Evolutionary conservation across 2,329 filamentous ascomycete genomes (phyloP).

Genomic region (Tolypocladium nubicola): DNA sequence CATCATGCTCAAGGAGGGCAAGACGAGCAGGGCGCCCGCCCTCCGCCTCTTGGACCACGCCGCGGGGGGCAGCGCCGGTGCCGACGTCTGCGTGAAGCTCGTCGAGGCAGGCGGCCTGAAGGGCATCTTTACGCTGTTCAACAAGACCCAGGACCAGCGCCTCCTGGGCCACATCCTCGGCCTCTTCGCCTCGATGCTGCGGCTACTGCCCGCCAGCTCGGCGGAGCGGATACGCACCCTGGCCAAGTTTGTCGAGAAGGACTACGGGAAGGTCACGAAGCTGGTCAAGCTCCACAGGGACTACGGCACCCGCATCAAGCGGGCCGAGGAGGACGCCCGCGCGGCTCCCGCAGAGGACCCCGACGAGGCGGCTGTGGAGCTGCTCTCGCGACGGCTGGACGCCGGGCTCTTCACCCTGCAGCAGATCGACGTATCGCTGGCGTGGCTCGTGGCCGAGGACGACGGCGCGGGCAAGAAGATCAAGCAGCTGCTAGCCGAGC

Average conservation of each 20-base stretch:
- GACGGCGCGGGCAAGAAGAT: slow-evolving; percentile 60
- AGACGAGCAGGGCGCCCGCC: slow-evolving; percentile 67
- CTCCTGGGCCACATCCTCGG: slow-evolving; percentile 72
- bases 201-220: slow-evolving; percentile 67
- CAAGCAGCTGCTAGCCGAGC: slow-evolving; percentile 50
- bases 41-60: slow-evolving; percentile 81
- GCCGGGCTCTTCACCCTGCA: slow-evolving; percentile 78
- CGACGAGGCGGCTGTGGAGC: slow-evolving; percentile 56
- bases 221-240: slow-evolving; percentile 70
- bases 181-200: slow-evolving; percentile 74
- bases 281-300: slow-evolving; percentile 62
- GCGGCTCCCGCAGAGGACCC: slow-evolving; percentile 10
- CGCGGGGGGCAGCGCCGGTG: slow-evolving; percentile 36
- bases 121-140: slow-evolving; percentile 75
- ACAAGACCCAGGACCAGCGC: slow-evolving; percentile 64
- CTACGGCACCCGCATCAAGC: slow-evolving; percentile 55
- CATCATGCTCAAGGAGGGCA: slow-evolving; percentile 85
- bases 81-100: slow-evolving; percentile 59
- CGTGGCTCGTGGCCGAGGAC: slow-evolving; percentile 90
- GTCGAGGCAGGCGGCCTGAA: slow-evolving; percentile 81
- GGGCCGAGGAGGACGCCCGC: slow-evolving; percentile 36
- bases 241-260: slow-evolving; percentile 91
- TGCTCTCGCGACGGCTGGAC: slow-evolving; percentile 66
- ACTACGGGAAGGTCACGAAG: slow-evolving; percentile 75
- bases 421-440: slow-evolving; percentile 71